Evolutionary conservation across 371 early-diverging fungal genomes (phyloP), one percentile per base, ranked within the genome.

Genomic region (Mucor mucedo): DNA sequence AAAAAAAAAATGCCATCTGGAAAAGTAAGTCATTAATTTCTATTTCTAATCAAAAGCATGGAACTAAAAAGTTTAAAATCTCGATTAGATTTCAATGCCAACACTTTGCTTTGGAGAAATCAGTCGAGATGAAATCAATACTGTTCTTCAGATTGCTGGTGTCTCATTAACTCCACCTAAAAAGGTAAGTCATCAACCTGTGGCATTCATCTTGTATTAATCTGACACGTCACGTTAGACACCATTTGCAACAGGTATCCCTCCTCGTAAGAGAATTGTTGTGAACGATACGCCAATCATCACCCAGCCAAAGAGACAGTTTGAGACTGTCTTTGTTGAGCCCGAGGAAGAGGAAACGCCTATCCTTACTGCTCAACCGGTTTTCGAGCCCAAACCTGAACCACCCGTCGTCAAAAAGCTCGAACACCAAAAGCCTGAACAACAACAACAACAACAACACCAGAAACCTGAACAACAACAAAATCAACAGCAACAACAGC

Each of bases 81-180:
- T 69, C 52, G 58, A 69, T 33, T 54, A 56, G 60, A 56, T 62
- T 49, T 44, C 50, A 56, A 62, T 64, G 48, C 73, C 76, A 40
- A 68, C 70, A 41, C 49, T 77, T 53, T 76, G 78, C 48, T 87
- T 85, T 70, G 87, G 87, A 63, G 83, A 84, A 58, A 76, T 87
- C 41, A 71, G 71, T 64, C 82, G 87, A 62, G 84, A 85, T 52
- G 87, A 84, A 64, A 87, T 87, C 68, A 84, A 84, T 49, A 65
- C 66, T 47, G 83, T 84, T 35, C 76, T 87, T 59, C 75, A 63
- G 38, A 76, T 76, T 65, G 82, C 80, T 2, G 82, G 80, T 56
- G 76, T 74, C 29, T 68, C 78, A 13, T 69, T 76, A 47, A 41
- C 52, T 30, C 75, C 78, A 13, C 82, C 82, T 27, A 73, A 68